Conservation (phyloP, 2,329 filamentous ascomycete genomes). For the Talaromyces sp. region DNA sequence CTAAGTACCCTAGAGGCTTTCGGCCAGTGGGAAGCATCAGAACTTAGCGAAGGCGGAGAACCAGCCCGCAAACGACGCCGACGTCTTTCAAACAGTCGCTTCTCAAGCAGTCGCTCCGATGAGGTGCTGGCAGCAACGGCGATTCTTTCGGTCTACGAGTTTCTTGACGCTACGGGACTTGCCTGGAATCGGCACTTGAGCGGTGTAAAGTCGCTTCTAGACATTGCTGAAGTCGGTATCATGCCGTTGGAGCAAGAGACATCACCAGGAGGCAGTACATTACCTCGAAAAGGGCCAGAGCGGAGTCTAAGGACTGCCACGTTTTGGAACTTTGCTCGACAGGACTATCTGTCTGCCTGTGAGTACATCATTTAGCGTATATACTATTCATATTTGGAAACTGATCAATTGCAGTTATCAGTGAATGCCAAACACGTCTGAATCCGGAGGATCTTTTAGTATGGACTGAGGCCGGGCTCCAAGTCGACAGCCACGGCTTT, state of each 20-base stretch:
- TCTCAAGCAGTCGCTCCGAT: constrained; percentile 41
- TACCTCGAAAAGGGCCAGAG: constrained; percentile 26
- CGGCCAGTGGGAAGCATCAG: constrained; percentile 30
- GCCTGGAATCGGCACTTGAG: constrained; percentile 61
- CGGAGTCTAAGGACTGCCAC: constrained; percentile 53
- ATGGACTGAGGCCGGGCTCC: constrained; percentile 59
- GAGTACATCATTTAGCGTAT: constrained; percentile 23
- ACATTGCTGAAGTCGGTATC: constrained; percentile 37
- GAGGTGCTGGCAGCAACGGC: constrained; percentile 60
- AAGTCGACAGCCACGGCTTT: constrained; percentile 50
- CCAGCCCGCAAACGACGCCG: constrained; percentile 39
- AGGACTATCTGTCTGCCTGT: constrained; percentile 60
- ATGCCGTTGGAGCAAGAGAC: constrained; percentile 34
- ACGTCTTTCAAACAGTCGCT: constrained; percentile 39
- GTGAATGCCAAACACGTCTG: constrained; percentile 54
- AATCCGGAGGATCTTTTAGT: constrained; percentile 57
- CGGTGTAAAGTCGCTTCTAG: constrained; percentile 58
- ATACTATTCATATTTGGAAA: background rate
- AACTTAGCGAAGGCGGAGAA: constrained; percentile 28
- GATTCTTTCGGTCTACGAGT: constrained; percentile 62
- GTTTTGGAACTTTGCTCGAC: constrained; percentile 63
- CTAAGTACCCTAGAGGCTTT: constrained; percentile 29
- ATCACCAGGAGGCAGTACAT: constrained; percentile 34
- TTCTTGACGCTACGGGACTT: constrained; percentile 57
- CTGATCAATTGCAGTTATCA: constrained; percentile 38